Conservation (phyloP, 768 basidiomycete genomes). For the Lactarius deliciosus region DNA sequence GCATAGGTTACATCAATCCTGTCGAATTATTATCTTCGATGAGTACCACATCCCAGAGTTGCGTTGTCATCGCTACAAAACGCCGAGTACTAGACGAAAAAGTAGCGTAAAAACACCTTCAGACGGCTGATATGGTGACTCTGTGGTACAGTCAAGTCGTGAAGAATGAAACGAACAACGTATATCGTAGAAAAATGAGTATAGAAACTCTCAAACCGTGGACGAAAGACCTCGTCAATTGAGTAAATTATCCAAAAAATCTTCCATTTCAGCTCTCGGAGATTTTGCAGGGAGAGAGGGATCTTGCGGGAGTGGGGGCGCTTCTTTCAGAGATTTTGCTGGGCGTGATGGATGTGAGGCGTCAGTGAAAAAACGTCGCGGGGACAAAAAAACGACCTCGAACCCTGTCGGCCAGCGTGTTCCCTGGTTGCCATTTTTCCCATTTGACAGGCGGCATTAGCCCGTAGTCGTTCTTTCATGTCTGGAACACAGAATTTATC, state of each 20-base stretch:
- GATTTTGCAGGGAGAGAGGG: conserved; percentile 37
- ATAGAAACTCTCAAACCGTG: not conserved
- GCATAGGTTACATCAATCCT: not conserved
- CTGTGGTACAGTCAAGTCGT: not conserved
- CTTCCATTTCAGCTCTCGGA: conserved; percentile 63
- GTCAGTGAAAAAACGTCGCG: conserved; percentile 1
- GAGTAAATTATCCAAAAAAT: conserved; percentile 67
- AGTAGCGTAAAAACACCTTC: too few relatives aligned
- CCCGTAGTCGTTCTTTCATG: conserved; percentile 36
- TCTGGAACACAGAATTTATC: conserved; percentile 29
- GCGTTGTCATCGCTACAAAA: not conserved
- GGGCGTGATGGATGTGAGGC: not conserved
- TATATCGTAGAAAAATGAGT: not conserved
- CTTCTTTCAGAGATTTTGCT: conserved; percentile 43
- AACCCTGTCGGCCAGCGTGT: conserved; percentile 11
- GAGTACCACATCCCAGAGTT: not conserved
- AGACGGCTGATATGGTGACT: not conserved
- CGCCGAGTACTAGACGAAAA: not conserved
- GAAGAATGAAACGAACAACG: not conserved
- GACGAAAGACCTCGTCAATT: conserved; percentile 33
- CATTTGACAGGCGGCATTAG: conserved; percentile 32
- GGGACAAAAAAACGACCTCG: not conserved
- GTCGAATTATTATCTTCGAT: not conserved
- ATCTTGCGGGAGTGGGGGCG: conserved; percentile 54
- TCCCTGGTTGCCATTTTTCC: conserved; percentile 28